Base-by-base conservation (phyloP, 23 red algal genomes). In the Agarophyton chilense region DNA sequence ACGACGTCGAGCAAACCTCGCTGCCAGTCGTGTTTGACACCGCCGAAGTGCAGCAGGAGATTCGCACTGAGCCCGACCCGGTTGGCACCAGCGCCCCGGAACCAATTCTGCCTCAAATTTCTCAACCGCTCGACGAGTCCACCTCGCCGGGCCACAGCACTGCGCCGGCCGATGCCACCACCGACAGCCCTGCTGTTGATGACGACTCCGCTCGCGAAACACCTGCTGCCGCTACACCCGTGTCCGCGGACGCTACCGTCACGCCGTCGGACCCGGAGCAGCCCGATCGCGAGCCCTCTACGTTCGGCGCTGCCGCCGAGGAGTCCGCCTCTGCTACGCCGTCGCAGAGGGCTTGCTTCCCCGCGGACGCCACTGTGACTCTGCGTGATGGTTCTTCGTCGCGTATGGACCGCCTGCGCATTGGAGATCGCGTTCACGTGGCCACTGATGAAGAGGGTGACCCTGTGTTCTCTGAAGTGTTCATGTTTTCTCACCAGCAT, bases 321-420 rank as follows among this genome's bases (percentile, higher is more conserved):
- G 87, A 77, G 5, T 61, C 22, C 18, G 79, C 29, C 32, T 38
- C 29, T 21, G 31, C 40, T 25, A 18, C 38, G 53, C 36, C 82
- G 24, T 77, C 31, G 8, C 67, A 50, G 19, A 53, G 79, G 35
- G 81, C 80, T 18, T 94, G 91, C 81, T 94, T 84, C 67, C 91
- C 91, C 9, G 72, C 80, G 16, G 61, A 52, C 18, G 91, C 91
- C 0, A 84, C 80, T 49, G 79, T 81, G 13, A 66, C 44, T 12
- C 33, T 87, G 18, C 26, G 31, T 18, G 71, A 54, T 16, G 80
- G 91, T 14, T 52, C 53, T 0, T 34, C 49, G 13, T 16, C 25
- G 38, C 80, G 91, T 32, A 94, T 94, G 91, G 91, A 94, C 47
- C 10, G 66, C 31, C 78, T 94, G 32, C 52, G 46, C 33, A 61